phyloP scores from a whole-genome alignment of 2,329 filamentous ascomycete species.

The Pseudogymnoascus sp. region DNA sequence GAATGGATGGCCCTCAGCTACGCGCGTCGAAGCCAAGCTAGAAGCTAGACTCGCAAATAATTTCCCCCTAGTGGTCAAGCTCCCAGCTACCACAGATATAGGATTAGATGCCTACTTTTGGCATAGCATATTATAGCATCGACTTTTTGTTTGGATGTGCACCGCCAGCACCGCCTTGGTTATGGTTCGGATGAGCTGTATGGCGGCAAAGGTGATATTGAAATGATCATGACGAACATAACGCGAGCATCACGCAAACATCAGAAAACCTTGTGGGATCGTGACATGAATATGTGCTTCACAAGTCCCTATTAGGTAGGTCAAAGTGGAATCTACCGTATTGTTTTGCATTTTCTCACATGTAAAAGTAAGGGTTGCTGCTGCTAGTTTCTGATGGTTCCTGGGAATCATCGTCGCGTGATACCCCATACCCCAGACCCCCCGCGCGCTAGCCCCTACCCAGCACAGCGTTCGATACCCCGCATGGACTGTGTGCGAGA shows the following conservation, averaged over 20 bases:
- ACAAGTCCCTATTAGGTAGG: background rate
- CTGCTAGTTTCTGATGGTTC: background rate
- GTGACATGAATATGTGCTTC: background rate
- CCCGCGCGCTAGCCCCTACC: background rate
- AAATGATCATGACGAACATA: background rate
- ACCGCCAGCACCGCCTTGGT: background rate
- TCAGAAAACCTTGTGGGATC: background rate
- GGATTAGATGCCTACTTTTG: background rate
- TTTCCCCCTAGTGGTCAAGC: background rate
- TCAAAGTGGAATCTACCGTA: background rate
- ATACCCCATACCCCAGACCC: constrained; percentile 1
- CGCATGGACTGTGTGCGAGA: background rate
- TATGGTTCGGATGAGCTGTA: background rate
- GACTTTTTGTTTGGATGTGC: background rate
- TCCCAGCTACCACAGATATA: background rate
- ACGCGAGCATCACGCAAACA: background rate
- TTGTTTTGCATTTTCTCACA: background rate
- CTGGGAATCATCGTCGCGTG: background rate
- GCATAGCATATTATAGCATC: background rate
- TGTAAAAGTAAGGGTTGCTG: background rate
- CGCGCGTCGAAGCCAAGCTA: background rate
- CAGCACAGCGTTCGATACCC: background rate
- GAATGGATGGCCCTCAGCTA: background rate
- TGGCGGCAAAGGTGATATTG: background rate
- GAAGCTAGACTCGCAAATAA: background rate